Conservation (phyloP, 257 asterid genomes). For the Solanum virginianum region DNA sequence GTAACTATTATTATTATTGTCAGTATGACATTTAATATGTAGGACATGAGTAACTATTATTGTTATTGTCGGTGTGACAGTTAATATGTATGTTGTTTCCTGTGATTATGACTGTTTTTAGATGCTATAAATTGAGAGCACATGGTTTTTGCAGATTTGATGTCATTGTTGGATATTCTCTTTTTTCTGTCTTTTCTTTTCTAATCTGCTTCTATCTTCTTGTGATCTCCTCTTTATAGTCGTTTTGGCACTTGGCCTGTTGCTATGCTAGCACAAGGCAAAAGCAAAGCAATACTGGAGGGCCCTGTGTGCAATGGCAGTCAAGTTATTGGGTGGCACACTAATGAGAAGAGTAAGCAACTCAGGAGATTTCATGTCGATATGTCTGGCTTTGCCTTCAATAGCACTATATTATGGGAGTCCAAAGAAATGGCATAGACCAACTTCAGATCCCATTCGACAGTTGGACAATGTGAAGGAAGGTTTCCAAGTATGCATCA, state of each 20-base stretch:
- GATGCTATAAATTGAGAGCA: neutral
- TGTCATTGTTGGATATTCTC: neutral
- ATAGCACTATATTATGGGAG: conserved; percentile 93
- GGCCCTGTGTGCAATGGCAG: conserved; percentile 95
- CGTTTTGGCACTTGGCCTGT: conserved; percentile 99
- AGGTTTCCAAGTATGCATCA: conserved; percentile 66
- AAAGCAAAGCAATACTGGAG: conserved; percentile 66
- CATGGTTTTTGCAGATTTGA: neutral
- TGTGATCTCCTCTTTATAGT: conserved; percentile 20
- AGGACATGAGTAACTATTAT: neutral
- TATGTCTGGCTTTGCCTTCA: conserved; percentile 99
- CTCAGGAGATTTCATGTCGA: conserved; percentile 90
- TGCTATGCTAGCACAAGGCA: conserved; percentile 80
- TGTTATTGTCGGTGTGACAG: neutral
- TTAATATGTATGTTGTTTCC: neutral
- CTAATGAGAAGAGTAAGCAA: conserved; percentile 83
- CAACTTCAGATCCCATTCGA: conserved; percentile 59
- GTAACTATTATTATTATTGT: neutral
- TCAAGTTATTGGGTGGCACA: conserved; percentile 93
- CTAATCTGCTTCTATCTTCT: neutral
- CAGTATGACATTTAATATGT: neutral
- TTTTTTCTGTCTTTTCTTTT: neutral
- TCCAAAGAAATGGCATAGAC: conserved; percentile 72
- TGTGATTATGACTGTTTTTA: neutral
- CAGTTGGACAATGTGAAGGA: conserved; percentile 83